Evolutionary conservation across 352 stramenopile genomes (phyloP).

Genomic region (Globisporangium paroecandrum): DNA sequence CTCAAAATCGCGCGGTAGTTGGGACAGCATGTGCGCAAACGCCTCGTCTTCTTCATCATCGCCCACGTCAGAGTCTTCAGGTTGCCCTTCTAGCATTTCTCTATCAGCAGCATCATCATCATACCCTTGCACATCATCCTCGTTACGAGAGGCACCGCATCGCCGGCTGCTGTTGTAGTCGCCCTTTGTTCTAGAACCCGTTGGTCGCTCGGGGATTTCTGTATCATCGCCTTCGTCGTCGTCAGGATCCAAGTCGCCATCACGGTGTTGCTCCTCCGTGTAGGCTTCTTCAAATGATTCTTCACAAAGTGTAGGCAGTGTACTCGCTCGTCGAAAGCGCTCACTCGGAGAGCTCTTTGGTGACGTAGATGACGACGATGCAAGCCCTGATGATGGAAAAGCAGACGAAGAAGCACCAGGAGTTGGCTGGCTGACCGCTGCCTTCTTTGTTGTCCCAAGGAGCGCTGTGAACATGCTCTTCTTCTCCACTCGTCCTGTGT

Average conservation of each 20-base stretch:
- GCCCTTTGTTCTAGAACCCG: not conserved
- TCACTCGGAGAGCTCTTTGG: not conserved
- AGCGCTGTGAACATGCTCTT: slow-evolving; percentile 16
- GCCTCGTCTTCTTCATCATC: slow-evolving; percentile 2
- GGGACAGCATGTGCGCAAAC: slow-evolving; percentile 16
- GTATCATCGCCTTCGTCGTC: not conserved
- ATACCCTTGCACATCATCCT: not conserved
- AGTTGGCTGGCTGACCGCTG: no score
- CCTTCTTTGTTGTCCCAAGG: slow-evolving; percentile 4
- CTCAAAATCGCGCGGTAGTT: slow-evolving; percentile 1
- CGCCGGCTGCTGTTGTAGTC: not conserved
- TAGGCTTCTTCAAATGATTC: slow-evolving; percentile 7
- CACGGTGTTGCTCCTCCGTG: not conserved
- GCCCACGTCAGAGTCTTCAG: not conserved
- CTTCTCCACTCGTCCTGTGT: slow-evolving; percentile 1
- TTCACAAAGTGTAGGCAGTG: slow-evolving; percentile 11
- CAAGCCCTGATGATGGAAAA: not conserved
- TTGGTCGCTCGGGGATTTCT: not conserved
- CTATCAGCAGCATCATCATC: not conserved
- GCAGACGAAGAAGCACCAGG: not conserved
- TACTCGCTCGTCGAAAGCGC: slow-evolving; percentile 9
- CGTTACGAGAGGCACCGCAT: not conserved
- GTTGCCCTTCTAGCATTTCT: not conserved
- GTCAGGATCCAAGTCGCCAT: not conserved
- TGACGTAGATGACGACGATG: not conserved